Evolutionary conservation across 2,329 filamentous ascomycete species (phyloP), one percentile per base, ranked within the genome.

Genomic region (Elsinoe batatas): DNA sequence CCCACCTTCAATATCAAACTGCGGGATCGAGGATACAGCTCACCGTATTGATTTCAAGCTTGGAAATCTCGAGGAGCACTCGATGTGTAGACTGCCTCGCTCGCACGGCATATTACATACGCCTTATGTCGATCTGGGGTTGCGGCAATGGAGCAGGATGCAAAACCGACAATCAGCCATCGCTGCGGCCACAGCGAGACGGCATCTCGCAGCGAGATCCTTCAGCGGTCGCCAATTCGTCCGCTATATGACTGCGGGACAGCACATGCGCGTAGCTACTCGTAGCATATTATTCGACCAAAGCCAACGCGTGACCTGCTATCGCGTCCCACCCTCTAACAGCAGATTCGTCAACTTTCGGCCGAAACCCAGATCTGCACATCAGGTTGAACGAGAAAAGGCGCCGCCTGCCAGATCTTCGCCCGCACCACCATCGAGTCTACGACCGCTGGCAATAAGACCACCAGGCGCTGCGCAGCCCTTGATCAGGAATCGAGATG

Each of bases 1-100:
- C 12, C 20, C 40, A 44, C 10, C 26, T 42, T 22, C 33, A 38
- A 51, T 38, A 51, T 51, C 47, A 51, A 51, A 51, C 7, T 51
- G 47, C 47, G 15, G 15, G 22, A 8, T 12, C 22, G 17, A 10
- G 5, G 32, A 20, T 38, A 37, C 3, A 2, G 47, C 13, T 5
- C 10, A 51, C 47, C 47, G 32, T 51, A 36, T 17, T 7, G 13
- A n/a, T 30, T 2, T 32, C 15, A 30, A 6, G 44, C 30, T 49
- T n/a, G 3, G 15, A 49, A 30, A 5, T 30, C 26, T 30, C 3
- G 22, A 26, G 6, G 22, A 3, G 22, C n/a, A 6, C 6, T 6
- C 26, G 7, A 30, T 7, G 26, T 30, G 26, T 8, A 32, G 17
- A 44, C 18, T 22, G 5, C 40, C 40, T 22, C 11, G 11, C 15